phyloP scores from a whole-genome alignment of 768 basidiomycete genomes.

The Lentinula guzmanii region DNA sequence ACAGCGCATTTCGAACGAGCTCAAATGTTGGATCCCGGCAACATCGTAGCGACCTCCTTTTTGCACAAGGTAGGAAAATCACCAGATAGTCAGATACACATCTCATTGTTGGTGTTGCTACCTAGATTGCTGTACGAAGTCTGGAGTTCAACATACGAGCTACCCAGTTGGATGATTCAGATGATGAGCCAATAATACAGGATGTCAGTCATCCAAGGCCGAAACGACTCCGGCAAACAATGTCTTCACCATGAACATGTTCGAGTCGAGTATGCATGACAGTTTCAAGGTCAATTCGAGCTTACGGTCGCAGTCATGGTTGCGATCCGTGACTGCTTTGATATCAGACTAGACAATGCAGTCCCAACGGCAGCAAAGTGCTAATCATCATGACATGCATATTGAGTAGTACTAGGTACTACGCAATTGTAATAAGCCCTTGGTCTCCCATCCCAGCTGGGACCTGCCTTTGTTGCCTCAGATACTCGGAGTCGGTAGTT shows the following conservation, averaged over 20 bases:
- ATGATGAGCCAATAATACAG: conserved; percentile 22
- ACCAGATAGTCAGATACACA: not conserved
- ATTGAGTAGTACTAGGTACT: no score
- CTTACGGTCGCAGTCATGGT: no score
- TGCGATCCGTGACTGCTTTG: no score
- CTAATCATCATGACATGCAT: no score
- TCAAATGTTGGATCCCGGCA: conserved; percentile 50
- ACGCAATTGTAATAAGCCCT: no score
- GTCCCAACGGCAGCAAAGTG: no score
- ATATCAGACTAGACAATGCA: no score
- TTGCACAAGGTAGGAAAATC: conserved; percentile 38
- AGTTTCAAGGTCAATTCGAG: no score
- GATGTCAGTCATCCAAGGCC: conserved; percentile 18
- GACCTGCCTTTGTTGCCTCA: no score
- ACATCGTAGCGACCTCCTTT: conserved; percentile 46
- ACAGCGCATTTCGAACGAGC: conserved; percentile 64
- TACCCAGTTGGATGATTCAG: conserved; percentile 22
- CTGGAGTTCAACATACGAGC: conserved; percentile 7
- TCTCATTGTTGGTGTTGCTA: not conserved
- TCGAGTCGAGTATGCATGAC: no score
- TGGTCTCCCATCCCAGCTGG: no score
- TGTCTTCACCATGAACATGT: not conserved
- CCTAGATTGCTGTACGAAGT: conserved; percentile 5
- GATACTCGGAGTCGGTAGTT: no score
- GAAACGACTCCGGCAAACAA: conserved; percentile 27